Conservation (phyloP, 768 basidiomycete genomes). For the Mycena rosella region DNA sequence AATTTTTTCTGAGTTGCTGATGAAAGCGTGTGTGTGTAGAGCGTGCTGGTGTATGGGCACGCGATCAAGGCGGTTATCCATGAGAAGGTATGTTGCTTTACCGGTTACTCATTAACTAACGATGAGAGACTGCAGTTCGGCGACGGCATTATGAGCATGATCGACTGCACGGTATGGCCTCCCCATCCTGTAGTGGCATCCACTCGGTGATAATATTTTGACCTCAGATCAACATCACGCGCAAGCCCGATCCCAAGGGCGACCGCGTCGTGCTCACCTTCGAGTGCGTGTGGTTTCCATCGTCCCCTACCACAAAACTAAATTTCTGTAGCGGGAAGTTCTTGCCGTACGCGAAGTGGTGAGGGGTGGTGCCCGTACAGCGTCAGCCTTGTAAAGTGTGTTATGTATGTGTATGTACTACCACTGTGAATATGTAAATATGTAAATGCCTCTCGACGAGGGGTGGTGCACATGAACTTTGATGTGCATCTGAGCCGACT, state of each 20-base stretch:
- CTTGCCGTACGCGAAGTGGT: no score
- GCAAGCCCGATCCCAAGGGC: conserved; percentile 81
- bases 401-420: no score
- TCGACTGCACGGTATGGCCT: conserved; percentile 71
- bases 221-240: conserved; percentile 61
- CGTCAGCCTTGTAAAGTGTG: no score
- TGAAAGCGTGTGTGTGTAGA: conserved; percentile 54
- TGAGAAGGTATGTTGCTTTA: conserved; percentile 66
- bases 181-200: neutral
- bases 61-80: conserved; percentile 87
- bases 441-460: no score
- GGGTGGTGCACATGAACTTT: no score
- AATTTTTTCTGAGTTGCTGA: conserved; percentile 77
- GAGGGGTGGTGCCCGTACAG: no score
- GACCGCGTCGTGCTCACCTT: conserved; percentile 85
- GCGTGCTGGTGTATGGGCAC: conserved; percentile 82
- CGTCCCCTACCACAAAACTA: no score
- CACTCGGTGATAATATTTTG: neutral
- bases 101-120: neutral
- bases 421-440: no score
- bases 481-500: no score
- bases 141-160: conserved; percentile 92
- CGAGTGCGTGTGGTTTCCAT: conserved; percentile 59
- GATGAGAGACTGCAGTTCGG: conserved; percentile 66
- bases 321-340: no score